Base-by-base conservation (phyloP, 2,329 filamentous ascomycete genomes). In the Nannizzia gypsea region DNA sequence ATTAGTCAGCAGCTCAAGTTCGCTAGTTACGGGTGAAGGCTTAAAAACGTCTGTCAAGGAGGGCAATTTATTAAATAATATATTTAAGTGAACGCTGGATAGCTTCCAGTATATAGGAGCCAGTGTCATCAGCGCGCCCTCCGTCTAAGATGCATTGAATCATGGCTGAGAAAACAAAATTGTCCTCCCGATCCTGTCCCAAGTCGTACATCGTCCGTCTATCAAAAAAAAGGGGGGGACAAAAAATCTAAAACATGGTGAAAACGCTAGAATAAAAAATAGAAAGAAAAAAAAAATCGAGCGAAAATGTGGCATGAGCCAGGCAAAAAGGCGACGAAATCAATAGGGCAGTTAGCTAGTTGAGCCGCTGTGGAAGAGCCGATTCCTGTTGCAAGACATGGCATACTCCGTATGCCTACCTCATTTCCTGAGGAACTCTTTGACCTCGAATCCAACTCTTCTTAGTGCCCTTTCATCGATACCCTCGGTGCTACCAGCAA, bases 401-500 rank as follows among this genome's bases (percentile, higher is more conserved):
- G 28, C 46, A 26, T 26, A 26, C 3, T 28, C 26, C 26, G 9
- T n/a, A n/a, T n/a, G n/a, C n/a, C n/a, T n/a, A n/a, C 6, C 8
- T 56, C 38, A 56, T 24, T 42, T 38, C 24, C 34, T 40, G 64
- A 78, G 67, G 62, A 72, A 95, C 73, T 96, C 91, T 59, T 88
- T 82, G 64, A 96, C 84, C 76, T 96, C 91, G 73, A 96, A 96
- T 1, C 84, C 86, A 56, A 96, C 76, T 63, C 90, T 79, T 61
- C 90, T 80, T 70, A 90, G 78, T 9, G 84, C 84, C 67, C 83
- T 86, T 71, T 89, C 86, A 62, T 85, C 84, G 64, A 89, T 70
- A 26, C 74, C 72, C 67, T 64, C 65, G 3, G 63, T 46, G 31
- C 64, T 61, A 8, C 66, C 72, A 50, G 63, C 60, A 36, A 65